phyloP scores from a whole-genome alignment of 1,139 yeast species.

The Zhuliangozyma parablackwelliae region DNA sequence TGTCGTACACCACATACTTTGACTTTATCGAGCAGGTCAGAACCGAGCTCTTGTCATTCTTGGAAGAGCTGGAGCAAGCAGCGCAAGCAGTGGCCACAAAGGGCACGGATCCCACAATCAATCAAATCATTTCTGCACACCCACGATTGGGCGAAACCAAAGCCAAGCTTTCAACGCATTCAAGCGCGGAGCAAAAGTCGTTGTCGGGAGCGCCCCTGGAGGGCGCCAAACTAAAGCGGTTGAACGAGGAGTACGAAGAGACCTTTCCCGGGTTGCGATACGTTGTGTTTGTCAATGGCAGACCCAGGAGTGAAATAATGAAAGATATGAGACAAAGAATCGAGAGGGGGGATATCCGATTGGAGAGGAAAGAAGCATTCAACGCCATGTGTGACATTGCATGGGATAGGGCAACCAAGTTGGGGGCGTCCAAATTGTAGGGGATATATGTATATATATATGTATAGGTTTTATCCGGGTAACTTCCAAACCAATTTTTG shows the following conservation, averaged over 20 bases:
- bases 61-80: conserved; percentile 17
- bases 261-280: conserved; percentile 79
- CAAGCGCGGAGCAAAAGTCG: conserved; percentile 67
- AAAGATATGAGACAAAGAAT: conserved; percentile 62
- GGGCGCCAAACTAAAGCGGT: conserved; percentile 39
- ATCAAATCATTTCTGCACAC: conserved; percentile 72
- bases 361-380: conserved; percentile 65
- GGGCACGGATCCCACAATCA: conserved; percentile 12
- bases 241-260: conserved; percentile 62
- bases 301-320: conserved; percentile 64
- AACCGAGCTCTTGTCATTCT: conserved; percentile 27
- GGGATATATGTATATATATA: too few species aligned
- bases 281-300: conserved; percentile 88
- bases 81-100: conserved; percentile 12
- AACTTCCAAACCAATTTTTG: too few species aligned
- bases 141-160: conserved; percentile 77
- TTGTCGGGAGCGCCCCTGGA: conserved; percentile 47
- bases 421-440: conserved; percentile 14
- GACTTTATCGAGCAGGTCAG: conserved; percentile 52
- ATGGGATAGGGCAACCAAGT: conserved; percentile 61
- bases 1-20: conserved; percentile 26
- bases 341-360: conserved; percentile 41
- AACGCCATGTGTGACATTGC: conserved; percentile 91
- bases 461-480: too few species aligned
- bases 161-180: conserved; percentile 54